Evolutionary conservation across 1,284 basidiomycete species (phyloP).

Genomic region (Boletus sp.): DNA sequence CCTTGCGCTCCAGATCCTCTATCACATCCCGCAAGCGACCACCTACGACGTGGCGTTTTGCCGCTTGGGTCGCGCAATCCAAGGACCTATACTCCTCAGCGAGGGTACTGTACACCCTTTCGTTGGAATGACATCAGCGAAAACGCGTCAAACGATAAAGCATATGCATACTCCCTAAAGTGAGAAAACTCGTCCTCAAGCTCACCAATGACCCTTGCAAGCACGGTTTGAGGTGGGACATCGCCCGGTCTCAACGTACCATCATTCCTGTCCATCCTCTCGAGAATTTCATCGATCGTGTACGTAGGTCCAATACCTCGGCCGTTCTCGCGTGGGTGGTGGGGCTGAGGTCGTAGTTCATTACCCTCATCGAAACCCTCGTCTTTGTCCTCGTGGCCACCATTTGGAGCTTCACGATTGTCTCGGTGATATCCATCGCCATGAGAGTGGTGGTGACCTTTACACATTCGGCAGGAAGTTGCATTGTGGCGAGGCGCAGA

Average conservation of each 20-base stretch:
- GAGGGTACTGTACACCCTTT: constrained; percentile 80
- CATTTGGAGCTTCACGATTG: not conserved
- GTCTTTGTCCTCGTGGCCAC: constrained; percentile 10
- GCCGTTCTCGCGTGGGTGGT: not conserved
- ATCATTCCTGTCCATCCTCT: constrained; percentile 27
- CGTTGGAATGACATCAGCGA: constrained; percentile 7
- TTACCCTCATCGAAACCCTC: constrained; percentile 18
- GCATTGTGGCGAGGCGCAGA: constrained; percentile 68
- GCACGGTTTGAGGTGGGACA: constrained; percentile 78
- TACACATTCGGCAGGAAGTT: constrained; percentile 63
- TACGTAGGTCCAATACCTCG: constrained; percentile 6
- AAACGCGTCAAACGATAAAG: constrained; percentile 1
- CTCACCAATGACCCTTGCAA: constrained; percentile 74
- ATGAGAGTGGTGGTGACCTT: constrained; percentile 35
- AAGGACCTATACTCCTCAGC: constrained; percentile 87
- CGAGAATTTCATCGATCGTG: constrained; percentile 28
- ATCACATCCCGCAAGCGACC: constrained; percentile 86
- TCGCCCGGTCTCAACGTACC: constrained; percentile 21
- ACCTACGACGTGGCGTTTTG: constrained; percentile 77
- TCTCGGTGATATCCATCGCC: not conserved
- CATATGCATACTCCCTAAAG: constrained; percentile 69
- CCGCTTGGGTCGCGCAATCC: constrained; percentile 75
- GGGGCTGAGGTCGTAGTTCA: constrained; percentile 2
- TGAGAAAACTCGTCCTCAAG: constrained; percentile 88
- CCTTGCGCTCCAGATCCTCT: constrained; percentile 84